These are phyloP conservation scores for Microcyclospora pomicola DNA, from an alignment of 2,329 filamentous ascomycete species.

Conservation along the genomic window DNA sequence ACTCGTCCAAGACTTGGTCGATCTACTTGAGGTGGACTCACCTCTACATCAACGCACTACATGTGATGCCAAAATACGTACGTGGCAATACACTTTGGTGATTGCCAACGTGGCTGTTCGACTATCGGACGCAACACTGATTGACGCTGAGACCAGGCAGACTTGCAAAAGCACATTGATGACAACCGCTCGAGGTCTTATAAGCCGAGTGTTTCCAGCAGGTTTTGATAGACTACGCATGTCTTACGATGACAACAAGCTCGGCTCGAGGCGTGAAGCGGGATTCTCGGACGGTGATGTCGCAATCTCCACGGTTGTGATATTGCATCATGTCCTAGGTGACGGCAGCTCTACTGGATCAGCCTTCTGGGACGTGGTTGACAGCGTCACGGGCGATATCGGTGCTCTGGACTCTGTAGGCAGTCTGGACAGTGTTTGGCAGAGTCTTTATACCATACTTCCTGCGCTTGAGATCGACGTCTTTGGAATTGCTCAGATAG, in stretches of 20 bases:
- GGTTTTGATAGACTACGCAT: conserved; percentile 22
- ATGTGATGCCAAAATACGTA: conserved; percentile 1
- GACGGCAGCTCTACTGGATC: conserved; percentile 15
- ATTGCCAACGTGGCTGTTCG: conserved; percentile 19
- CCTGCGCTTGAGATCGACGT: conserved; percentile 41
- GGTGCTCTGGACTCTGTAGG: conserved; percentile 12
- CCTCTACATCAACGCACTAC: not conserved
- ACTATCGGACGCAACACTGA: conserved; percentile 18
- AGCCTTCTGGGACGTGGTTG: conserved; percentile 33
- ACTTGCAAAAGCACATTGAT: conserved; percentile 22
- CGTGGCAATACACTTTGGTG: conserved; percentile 15
- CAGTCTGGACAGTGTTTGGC: conserved; percentile 26
- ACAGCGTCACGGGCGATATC: conserved; percentile 8
- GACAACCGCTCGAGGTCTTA: conserved; percentile 23
- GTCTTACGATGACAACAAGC: conserved; percentile 34
- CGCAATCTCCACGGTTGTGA: conserved; percentile 33
- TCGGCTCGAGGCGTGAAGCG: conserved; percentile 28
- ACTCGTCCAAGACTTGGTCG: conserved; percentile 25
- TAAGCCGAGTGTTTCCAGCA: conserved; percentile 18
- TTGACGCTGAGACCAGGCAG: conserved; percentile 6
- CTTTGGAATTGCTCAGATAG: conserved; percentile 32
- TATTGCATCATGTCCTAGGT: conserved; percentile 31
- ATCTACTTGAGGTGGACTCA: conserved; percentile 1
- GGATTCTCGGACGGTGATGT: conserved; percentile 35
- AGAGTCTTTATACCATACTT: conserved; percentile 37